Conservation (phyloP, 805 yeast species). For the Debaryomyces maramus region DNA sequence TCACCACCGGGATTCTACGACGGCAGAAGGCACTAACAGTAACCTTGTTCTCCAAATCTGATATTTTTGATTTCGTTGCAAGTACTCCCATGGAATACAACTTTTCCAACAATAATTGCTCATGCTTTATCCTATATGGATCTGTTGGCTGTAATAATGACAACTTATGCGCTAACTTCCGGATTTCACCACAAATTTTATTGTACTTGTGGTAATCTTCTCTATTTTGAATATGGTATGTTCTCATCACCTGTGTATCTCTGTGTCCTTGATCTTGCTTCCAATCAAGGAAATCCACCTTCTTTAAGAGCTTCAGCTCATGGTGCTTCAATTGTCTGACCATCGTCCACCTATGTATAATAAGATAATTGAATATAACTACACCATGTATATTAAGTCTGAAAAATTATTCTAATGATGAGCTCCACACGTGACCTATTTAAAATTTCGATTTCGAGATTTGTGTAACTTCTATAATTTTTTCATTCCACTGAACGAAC, state of each 20-base stretch:
- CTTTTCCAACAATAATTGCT: constrained; percentile 82
- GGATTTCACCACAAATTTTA: constrained; percentile 85
- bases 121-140: constrained; percentile 84
- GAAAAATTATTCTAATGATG: not conserved
- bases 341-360: too few species aligned
- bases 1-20: constrained; percentile 88
- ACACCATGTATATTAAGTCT: too few species aligned
- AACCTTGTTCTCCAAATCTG: constrained; percentile 87
- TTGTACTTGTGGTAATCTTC: constrained; percentile 96
- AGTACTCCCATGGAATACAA: constrained; percentile 85
- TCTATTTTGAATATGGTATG: constrained; percentile 89
- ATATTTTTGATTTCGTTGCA: constrained; percentile 83
- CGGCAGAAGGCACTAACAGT: constrained; percentile 92
- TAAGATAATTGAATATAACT: too few species aligned
- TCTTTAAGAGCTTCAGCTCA: constrained; percentile 90
- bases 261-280: constrained; percentile 94
- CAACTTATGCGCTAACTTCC: constrained; percentile 82
- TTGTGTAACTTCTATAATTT: constrained; percentile 3
- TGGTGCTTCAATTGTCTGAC: constrained; percentile 90
- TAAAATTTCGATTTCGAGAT: not conserved
- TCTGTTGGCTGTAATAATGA: constrained; percentile 86
- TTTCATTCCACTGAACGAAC: too few species aligned
- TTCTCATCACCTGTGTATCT: constrained; percentile 94
- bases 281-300: constrained; percentile 97
- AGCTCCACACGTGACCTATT: not conserved